A percentile compares a stretch with the other conserved stretches of the same genome.
phyloP scores from a whole-genome alignment of 768 basidiomycete species.

The Serendipita indica region DNA sequence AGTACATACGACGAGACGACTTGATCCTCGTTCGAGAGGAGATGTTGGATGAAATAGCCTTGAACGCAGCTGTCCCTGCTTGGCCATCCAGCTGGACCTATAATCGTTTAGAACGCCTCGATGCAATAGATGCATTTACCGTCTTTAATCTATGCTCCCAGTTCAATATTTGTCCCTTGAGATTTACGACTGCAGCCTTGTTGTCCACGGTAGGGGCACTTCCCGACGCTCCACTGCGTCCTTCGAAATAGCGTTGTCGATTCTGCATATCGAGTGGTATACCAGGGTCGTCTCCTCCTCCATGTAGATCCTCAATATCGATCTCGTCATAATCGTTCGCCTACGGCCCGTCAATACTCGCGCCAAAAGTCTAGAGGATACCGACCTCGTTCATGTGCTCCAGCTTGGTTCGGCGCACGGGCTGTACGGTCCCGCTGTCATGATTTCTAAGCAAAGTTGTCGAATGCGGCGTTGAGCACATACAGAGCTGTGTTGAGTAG shows the following conservation, averaged over 20 bases:
- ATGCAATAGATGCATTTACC: constrained; percentile 25
- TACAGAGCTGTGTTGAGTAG: constrained; percentile 69
- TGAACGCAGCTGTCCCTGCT: constrained; percentile 50
- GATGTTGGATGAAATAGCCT: constrained; percentile 68
- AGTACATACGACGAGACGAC: constrained; percentile 43
- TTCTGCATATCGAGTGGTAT: constrained; percentile 81
- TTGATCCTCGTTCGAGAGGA: constrained; percentile 52
- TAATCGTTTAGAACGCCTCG: background rate
- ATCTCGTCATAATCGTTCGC: constrained; percentile 30
- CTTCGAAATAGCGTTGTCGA: constrained; percentile 69
- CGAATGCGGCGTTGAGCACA: constrained; percentile 15
- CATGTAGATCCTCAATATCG: constrained; percentile 73
- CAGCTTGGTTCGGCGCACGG: background rate
- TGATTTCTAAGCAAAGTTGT: background rate
- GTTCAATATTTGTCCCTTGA: constrained; percentile 32
- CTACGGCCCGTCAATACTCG: background rate
- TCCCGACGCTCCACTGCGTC: constrained; percentile 23
- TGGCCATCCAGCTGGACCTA: constrained; percentile 58
- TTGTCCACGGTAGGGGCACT: constrained; percentile 26
- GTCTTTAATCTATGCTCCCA: constrained; percentile 47
- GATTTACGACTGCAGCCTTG: constrained; percentile 32
- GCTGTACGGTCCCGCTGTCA: background rate
- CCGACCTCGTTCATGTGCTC: too few species aligned
- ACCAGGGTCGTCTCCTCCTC: constrained; percentile 45
- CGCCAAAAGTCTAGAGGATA: background rate